Percentiles rank a stretch among this genome's conserved stretches.
Conservation (phyloP, 1,284 basidiomycete genomes). For the Fomitopsis betulina region DNA sequence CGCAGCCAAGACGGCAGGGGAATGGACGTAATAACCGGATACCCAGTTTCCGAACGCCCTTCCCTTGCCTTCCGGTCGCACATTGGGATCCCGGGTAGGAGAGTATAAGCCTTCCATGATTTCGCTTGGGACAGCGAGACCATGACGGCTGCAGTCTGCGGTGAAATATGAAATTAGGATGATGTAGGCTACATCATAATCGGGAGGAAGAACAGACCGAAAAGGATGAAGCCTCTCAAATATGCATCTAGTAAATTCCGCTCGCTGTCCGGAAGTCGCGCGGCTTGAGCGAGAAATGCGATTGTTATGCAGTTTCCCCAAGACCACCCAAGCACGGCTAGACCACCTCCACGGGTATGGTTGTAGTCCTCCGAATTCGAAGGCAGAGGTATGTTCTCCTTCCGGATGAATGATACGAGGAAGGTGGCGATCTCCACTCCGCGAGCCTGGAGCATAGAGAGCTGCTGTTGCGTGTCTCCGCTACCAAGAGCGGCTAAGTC, state of each 20-base stretch:
- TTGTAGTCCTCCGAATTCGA: not conserved
- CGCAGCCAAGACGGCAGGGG: not conserved
- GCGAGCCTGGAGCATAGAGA: not conserved
- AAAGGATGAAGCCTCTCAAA: slow-evolving; percentile 1
- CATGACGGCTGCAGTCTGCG: not conserved
- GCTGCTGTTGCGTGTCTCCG: not conserved
- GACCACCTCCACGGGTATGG: not conserved
- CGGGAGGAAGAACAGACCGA: slow-evolving; percentile 1
- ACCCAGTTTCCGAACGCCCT: slow-evolving; percentile 5
- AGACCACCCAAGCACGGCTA: slow-evolving; percentile 7
- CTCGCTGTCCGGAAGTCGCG: not conserved
- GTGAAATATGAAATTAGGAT: no score
- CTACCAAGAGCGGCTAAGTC: slow-evolving; percentile 14
- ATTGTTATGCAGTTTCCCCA: slow-evolving; percentile 3
- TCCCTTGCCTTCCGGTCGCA: not conserved
- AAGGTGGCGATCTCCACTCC: slow-evolving; percentile 2
- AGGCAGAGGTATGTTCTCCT: slow-evolving; percentile 5
- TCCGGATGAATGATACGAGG: slow-evolving; percentile 5
- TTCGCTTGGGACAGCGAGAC: not conserved
- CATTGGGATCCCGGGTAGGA: not conserved
- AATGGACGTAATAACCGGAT: slow-evolving; percentile 6
- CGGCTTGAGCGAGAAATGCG: slow-evolving; percentile 5
- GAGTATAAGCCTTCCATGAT: not conserved
- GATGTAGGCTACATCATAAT: not conserved
- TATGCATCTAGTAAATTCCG: not conserved